Evolutionary conservation across 768 basidiomycete species (phyloP).

Genomic region (Trametes punicea): DNA sequence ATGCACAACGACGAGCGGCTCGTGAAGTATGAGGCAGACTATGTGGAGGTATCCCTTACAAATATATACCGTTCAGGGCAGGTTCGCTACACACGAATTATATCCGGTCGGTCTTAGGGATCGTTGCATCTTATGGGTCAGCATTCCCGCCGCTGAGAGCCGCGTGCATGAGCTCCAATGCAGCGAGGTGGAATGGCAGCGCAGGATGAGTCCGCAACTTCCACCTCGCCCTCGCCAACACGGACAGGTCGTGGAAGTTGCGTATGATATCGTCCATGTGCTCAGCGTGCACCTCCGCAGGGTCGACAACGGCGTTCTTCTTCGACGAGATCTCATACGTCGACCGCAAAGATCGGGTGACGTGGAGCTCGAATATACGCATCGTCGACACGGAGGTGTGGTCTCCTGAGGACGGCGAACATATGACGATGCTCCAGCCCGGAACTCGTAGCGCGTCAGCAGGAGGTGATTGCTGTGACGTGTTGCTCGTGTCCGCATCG

Average conservation of each 20-base stretch:
- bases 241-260: slow-evolving; percentile 67
- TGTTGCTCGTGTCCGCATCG: slow-evolving; percentile 31
- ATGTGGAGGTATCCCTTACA: not conserved
- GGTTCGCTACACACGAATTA: no score
- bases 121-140: not conserved
- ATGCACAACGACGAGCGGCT: not conserved
- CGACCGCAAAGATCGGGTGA: slow-evolving; percentile 41
- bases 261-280: slow-evolving; percentile 53
- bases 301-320: not conserved
- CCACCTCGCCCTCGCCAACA: slow-evolving; percentile 54
- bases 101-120: no score
- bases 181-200: slow-evolving; percentile 73
- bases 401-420: slow-evolving; percentile 46
- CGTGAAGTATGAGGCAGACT: not conserved
- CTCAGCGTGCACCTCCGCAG: slow-evolving; percentile 25
- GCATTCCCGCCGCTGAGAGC: slow-evolving; percentile 30
- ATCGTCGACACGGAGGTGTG: slow-evolving; percentile 47
- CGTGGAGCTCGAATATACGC: slow-evolving; percentile 59
- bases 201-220: slow-evolving; percentile 46
- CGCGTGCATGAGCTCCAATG: slow-evolving; percentile 58
- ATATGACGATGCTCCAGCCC: slow-evolving; percentile 56
- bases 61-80: not conserved
- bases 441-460: slow-evolving; percentile 44
- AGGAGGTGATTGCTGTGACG: slow-evolving; percentile 32
- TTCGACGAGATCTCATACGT: slow-evolving; percentile 24